Conservation (phyloP, 1,284 basidiomycete genomes). For the Hemileccinum hortonii region DNA sequence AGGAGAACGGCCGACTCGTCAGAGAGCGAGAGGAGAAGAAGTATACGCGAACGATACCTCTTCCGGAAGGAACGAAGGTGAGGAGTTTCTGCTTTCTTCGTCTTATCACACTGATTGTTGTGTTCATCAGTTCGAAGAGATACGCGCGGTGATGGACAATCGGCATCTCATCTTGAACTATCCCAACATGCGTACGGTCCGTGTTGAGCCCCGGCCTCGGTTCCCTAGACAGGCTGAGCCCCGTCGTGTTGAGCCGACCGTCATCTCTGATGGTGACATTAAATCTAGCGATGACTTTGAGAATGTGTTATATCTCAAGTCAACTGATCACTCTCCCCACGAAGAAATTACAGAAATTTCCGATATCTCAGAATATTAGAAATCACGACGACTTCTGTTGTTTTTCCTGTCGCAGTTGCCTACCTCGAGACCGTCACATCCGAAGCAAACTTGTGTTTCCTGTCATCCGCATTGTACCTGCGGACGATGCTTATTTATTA, state of each 20-base stretch:
- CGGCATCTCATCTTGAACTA: conserved; percentile 60
- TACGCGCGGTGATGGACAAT: conserved; percentile 60
- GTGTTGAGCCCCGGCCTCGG: conserved; percentile 42
- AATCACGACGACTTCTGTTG: neutral
- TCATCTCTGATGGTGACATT: conserved; percentile 32
- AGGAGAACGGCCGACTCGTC: conserved; percentile 57
- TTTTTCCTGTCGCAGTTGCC: conserved; percentile 8
- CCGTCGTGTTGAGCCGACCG: conserved; percentile 32
- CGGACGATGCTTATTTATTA: conserved; percentile 26
- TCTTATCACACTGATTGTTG: conserved; percentile 6
- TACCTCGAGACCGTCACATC: conserved; percentile 4
- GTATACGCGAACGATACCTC: conserved; percentile 46
- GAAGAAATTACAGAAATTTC: conserved; percentile 28
- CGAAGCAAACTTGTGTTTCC: conserved; percentile 14
- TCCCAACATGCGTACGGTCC: conserved; percentile 59
- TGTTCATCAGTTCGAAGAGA: conserved; percentile 59
- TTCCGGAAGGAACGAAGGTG: conserved; percentile 51
- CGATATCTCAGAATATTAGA: conserved; percentile 36
- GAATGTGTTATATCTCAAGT: conserved; percentile 26
- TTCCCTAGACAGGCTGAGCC: conserved; percentile 27
- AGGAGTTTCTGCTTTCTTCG: neutral
- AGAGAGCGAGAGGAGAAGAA: conserved; percentile 60
- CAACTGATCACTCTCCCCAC: conserved; percentile 25
- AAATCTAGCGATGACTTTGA: conserved; percentile 32
- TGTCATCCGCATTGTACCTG: conserved; percentile 8